Conservation (phyloP, 495 filamentous ascomycete genomes). For the Penicillium desertorum region DNA sequence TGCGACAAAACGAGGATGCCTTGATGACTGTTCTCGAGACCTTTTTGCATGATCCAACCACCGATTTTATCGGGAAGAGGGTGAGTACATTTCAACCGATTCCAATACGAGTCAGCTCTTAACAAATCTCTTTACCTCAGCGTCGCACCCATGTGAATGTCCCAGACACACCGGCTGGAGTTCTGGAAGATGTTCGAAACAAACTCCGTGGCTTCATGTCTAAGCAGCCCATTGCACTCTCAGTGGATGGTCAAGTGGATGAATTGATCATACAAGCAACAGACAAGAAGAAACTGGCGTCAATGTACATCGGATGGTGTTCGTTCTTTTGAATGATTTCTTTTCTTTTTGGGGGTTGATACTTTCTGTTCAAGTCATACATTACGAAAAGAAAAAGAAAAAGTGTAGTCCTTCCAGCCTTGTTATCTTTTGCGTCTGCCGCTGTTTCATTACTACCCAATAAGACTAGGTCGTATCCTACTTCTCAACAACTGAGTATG, state of each 20-base stretch:
- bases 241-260: conserved; percentile 94
- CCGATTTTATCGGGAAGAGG: conserved; percentile 84
- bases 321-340: conserved; percentile 67
- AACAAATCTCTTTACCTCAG: conserved; percentile 35
- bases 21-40: conserved; percentile 96
- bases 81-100: conserved; percentile 23
- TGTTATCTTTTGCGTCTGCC: background rate
- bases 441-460: background rate
- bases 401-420: background rate
- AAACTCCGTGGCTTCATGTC: conserved; percentile 84
- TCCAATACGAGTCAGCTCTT: conserved; percentile 5
- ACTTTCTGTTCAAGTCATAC: background rate
- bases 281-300: conserved; percentile 69
- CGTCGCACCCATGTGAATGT: conserved; percentile 60
- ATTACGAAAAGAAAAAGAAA: background rate
- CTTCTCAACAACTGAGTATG: background rate
- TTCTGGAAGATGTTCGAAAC: conserved; percentile 81
- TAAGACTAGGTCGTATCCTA: background rate
- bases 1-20: conserved; percentile 89
- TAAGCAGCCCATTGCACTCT: conserved; percentile 83
- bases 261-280: conserved; percentile 84
- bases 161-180: conserved; percentile 82
- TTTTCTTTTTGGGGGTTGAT: background rate
- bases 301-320: conserved; percentile 99
- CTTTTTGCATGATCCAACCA: conserved; percentile 93